These are phyloP conservation scores for Eucalyptus microcorys DNA, from an alignment of 345 rosid species.

Conservation along the genomic window DNA sequence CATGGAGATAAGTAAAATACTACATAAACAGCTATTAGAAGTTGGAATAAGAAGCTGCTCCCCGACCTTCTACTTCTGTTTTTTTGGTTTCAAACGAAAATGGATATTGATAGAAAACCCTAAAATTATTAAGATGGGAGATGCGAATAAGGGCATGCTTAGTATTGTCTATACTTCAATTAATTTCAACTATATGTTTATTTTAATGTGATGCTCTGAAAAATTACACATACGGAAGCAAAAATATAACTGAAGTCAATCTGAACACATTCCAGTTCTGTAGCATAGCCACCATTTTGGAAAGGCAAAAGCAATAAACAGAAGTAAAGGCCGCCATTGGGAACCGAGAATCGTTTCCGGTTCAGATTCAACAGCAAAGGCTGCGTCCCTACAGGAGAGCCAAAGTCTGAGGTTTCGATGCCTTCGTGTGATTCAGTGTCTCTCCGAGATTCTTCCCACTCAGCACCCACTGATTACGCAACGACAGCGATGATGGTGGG, in stretches of 20 bases:
- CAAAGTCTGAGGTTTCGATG: background rate
- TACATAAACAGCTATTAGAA: background rate
- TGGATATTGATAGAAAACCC: background rate
- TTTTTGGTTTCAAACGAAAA: background rate
- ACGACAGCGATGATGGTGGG: background rate
- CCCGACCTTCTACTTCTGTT: background rate
- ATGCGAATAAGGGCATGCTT: background rate
- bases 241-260: background rate
- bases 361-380: background rate
- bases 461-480: background rate
- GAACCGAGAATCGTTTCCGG: background rate
- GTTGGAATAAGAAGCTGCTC: background rate
- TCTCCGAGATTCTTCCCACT: background rate
- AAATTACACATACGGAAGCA: background rate
- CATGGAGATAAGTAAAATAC: background rate
- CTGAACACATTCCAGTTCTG: background rate
- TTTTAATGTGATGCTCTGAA: background rate
- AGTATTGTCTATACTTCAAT: background rate
- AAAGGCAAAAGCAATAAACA: background rate
- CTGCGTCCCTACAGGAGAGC: background rate
- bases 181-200: background rate
- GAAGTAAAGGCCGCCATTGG: background rate
- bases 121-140: background rate
- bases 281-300: background rate
- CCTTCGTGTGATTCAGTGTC: background rate